Evolutionary conservation across 441 rosid species (phyloP), one percentile per base, ranked within the genome.

Genomic region (Sinapis alba): DNA sequence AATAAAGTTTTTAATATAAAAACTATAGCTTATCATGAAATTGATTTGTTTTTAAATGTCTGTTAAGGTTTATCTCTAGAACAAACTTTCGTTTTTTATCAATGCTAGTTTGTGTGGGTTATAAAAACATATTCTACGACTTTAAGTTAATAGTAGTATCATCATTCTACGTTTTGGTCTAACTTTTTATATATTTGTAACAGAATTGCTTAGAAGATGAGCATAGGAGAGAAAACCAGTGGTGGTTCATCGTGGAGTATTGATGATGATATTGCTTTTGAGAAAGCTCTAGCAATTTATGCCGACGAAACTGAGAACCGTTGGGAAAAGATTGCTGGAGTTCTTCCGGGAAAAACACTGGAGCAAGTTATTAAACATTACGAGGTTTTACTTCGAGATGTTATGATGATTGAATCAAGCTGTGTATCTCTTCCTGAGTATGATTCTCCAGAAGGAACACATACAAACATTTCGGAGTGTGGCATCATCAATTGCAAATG

Each of bases 221-320:
- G 81, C 54, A 80, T 78, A 76, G 89, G 83, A 79, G 86, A 89
- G 80, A 34, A 36, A 13, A 84, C 68, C 72, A 84, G 83, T 67
- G 60, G 75, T 70, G 23, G 67, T 43, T 64, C 75, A 27, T 41
- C 54, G 1, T 95, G 99, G 99, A 85, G 87, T 71, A 86, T 83
- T 65, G 98, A 86, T 77, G 92, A 93, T 70, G 90, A 93, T 69
- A 87, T 83, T 81, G 93, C 90, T 71, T 95, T 95, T 77, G 98
- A 95, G 87, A 83, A 78, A 86, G 97, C 93, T 43, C 85, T 95
- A 27, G 91, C 87, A 57, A 85, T 84, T 73, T 79, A 88, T 81
- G 82, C 80, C 0, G 92, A 91, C 59, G 88, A 88, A 56, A 69
- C 18, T 28, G 61, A 87, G n/a, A 89, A 84, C 79, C 82, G 84